A percentile compares a stretch with the other conserved stretches of the same genome.
phyloP scores from a whole-genome alignment of 1,139 yeast genomes.

The Debaryomycetaceae sp. region DNA sequence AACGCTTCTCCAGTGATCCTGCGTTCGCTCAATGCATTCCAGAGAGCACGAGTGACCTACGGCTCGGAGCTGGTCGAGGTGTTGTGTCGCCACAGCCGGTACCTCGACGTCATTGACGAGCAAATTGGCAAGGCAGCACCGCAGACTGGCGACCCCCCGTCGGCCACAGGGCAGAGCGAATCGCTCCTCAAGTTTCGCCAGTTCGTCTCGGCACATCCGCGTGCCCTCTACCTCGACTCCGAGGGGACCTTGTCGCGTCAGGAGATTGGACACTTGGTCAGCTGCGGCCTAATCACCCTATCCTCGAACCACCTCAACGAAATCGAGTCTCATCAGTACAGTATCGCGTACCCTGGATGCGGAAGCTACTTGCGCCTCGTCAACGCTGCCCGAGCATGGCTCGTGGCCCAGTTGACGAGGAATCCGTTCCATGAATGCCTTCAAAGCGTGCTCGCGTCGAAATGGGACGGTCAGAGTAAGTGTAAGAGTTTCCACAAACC shows the following conservation, averaged over 20 bases:
- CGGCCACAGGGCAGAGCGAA: constrained; percentile 3
- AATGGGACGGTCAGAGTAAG: constrained; percentile 30
- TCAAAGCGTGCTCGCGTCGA: constrained; percentile 36
- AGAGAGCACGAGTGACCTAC: constrained; percentile 27
- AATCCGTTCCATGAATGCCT: constrained; percentile 41
- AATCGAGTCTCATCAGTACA: constrained; percentile 33
- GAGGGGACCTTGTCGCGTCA: constrained; percentile 14
- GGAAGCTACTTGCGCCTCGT: constrained; percentile 45
- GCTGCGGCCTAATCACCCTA: constrained; percentile 46
- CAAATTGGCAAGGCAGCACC: constrained; percentile 3
- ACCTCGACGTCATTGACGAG: constrained; percentile 10
- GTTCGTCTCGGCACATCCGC: constrained; percentile 18
- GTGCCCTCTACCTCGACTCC: constrained; percentile 19
- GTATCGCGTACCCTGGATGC: constrained; percentile 50
- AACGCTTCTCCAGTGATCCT: constrained; percentile 37
- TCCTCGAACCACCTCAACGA: constrained; percentile 40
- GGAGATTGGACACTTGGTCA: constrained; percentile 28
- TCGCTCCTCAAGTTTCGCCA: constrained; percentile 14
- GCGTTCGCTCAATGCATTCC: constrained; percentile 22
- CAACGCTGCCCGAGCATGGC: constrained; percentile 38
- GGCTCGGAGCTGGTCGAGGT: constrained; percentile 38
- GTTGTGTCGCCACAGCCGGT: constrained; percentile 17
- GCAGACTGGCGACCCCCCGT: constrained; percentile 1
- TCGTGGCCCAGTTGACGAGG: constrained; percentile 32
- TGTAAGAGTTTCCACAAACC: constrained; percentile 43